Evolutionary conservation across 2,329 filamentous ascomycete species (phyloP).

Genomic region (Fusarium sp.): DNA sequence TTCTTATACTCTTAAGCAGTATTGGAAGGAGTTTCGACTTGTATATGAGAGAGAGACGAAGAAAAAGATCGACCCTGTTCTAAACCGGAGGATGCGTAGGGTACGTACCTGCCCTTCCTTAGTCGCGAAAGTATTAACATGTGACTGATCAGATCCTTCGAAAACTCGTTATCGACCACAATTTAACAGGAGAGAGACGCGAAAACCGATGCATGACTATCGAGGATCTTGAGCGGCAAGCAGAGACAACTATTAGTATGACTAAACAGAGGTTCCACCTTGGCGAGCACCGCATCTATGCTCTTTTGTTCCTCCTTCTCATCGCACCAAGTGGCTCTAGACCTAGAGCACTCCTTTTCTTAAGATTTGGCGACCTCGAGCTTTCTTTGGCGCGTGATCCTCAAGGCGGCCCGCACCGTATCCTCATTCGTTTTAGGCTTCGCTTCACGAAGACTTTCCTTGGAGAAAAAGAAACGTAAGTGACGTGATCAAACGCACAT

Average conservation of each 20-base stretch:
- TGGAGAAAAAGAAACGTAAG: background rate
- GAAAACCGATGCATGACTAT: conserved; percentile 1
- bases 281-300: background rate
- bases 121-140: background rate
- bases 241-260: background rate
- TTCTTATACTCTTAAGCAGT: background rate
- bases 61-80: background rate
- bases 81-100: background rate
- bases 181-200: background rate
- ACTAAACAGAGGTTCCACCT: background rate
- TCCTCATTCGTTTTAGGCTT: background rate
- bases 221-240: background rate
- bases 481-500: background rate
- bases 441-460: background rate
- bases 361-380: background rate
- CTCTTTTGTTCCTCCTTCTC: conserved; percentile 37
- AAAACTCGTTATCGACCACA: background rate
- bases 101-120: background rate
- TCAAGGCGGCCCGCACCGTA: background rate
- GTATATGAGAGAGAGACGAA: background rate
- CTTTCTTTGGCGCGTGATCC: background rate
- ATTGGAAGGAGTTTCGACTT: background rate
- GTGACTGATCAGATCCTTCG: background rate
- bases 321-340: conserved; percentile 26
- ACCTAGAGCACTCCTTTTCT: background rate